Evolutionary conservation across 2,329 filamentous ascomycete genomes (phyloP), one percentile per base, ranked within the genome.

Genomic region (Fusarium falciforme): DNA sequence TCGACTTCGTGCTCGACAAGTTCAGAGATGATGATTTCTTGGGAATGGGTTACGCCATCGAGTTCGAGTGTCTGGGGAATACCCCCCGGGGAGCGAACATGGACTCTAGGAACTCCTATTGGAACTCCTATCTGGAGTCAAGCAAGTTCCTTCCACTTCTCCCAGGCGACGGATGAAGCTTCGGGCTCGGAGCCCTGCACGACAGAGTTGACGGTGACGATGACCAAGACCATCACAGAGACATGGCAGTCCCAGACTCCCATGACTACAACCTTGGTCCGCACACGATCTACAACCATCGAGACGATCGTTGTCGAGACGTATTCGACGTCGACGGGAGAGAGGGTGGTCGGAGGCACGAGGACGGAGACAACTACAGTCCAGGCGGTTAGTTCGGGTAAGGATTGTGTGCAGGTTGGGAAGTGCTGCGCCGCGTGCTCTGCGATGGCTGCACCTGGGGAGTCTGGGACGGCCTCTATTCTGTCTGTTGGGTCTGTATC

Each of bases 271-370:
- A 77, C 68, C 2, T 20, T 79, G 44, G 44, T 73, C 27, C 73
- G 70, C 38, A 78, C 77, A 2, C 42, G 68, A 59, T 67, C 76
- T 17, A 71, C 71, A 5, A 79, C 71, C 3, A 73, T 79, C 42
- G 65, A 73, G 49, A 77, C 77, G 12, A 64, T 75, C 22, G 58
- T 79, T 6, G 67, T 77, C 54, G 77, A 79, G 61, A 67, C 74
- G 22, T 79, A 79, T 73, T 78, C 77, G 73, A 79, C 77, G 10
- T 76, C 65, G 67, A 79, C 71, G 7, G 76, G 76, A 22, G 74
- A 77, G 49, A 66, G 29, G 12, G 66, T 72, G 27, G 54, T 76
- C 35, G 64, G 55, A 11, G 74, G 68, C 5, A 77, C 76, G 52
- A 65, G 59, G 49, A 76, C 72, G 36, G 77, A 75, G 59, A 73